A percentile compares a stretch with the other conserved stretches of the same genome.
Evolutionary conservation across 192 early-diverging fungal species (phyloP).

Genomic region (Gaertneriomyces sp.): DNA sequence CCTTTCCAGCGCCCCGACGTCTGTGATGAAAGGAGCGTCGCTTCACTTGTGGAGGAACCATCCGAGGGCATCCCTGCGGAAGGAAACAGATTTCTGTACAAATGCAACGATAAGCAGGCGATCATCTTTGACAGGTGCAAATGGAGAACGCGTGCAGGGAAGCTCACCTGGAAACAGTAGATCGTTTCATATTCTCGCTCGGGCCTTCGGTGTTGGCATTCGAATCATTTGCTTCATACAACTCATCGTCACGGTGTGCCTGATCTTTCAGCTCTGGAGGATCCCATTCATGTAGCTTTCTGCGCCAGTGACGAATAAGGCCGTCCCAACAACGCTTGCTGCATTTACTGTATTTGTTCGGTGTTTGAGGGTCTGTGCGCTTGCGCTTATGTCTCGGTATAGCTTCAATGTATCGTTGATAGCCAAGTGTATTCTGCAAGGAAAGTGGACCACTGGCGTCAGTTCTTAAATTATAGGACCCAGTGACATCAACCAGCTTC

Average conservation of each 20-base stretch:
- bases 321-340: constrained; percentile 54
- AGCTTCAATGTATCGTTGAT: constrained; percentile 34
- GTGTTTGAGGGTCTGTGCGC: constrained; percentile 43
- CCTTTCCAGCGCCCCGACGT: no score
- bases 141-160: no score
- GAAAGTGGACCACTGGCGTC: neutral
- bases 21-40: no score
- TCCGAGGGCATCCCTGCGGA: no score
- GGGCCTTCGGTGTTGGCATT: no score
- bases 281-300: constrained; percentile 48
- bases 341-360: constrained; percentile 47
- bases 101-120: no score
- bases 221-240: neutral
- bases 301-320: constrained; percentile 44
- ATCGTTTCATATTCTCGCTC: no score
- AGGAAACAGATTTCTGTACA: no score
- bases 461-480: no score
- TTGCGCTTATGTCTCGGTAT: constrained; percentile 37
- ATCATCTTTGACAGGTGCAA: no score
- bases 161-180: no score
- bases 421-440: constrained; percentile 43
- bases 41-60: no score
- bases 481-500: neutral
- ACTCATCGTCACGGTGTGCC: constrained; percentile 1
- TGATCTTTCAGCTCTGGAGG: constrained; percentile 26